These are phyloP conservation scores for Lenzites betulinus DNA, from an alignment of 768 basidiomycete species.

Conservation along the genomic window DNA sequence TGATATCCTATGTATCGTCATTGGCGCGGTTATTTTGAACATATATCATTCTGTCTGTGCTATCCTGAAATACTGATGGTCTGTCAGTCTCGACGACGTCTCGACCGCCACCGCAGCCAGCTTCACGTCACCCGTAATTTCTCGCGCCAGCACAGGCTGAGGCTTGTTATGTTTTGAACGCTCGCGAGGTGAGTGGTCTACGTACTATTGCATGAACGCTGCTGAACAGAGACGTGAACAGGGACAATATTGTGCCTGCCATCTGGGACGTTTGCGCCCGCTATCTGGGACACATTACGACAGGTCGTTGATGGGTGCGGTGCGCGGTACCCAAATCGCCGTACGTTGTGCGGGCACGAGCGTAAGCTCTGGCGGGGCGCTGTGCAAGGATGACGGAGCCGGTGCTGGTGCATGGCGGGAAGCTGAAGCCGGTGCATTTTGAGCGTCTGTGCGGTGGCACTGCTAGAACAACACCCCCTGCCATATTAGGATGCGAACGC, in stretches of 20 bases:
- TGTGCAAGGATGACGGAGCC: neutral
- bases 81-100: neutral
- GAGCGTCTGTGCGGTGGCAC: constrained; percentile 17
- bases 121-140: no score
- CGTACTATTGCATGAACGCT: neutral
- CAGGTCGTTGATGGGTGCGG: constrained; percentile 13
- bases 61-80: neutral
- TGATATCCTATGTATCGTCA: constrained; percentile 7
- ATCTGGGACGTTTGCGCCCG: no score
- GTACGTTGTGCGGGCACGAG: constrained; percentile 2
- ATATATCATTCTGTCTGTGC: neutral
- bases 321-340: neutral
- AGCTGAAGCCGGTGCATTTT: neutral
- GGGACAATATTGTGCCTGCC: no score
- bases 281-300: neutral
- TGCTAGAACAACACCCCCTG: constrained; percentile 19
- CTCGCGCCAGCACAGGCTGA: no score
- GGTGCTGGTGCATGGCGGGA: neutral
- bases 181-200: no score
- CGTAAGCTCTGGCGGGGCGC: neutral
- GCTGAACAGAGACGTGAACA: neutral
- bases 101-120: no score
- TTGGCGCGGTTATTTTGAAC: neutral
- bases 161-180: no score
- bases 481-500: constrained; percentile 7